Conservation (phyloP, 202 grass and related monocot genomes). For the Carex arenaria region DNA sequence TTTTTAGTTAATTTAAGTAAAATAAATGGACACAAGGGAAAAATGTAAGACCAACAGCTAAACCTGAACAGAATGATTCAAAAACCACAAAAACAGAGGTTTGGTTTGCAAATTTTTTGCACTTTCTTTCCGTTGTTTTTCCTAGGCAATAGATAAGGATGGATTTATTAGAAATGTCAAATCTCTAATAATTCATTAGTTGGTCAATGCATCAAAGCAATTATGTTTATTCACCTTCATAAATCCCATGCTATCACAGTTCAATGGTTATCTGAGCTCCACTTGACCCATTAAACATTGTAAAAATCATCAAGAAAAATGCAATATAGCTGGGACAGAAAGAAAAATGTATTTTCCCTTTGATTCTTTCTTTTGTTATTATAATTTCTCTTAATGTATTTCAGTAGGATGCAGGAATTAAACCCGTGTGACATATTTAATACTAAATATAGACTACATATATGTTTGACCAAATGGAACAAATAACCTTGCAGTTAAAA, state of each 20-base stretch:
- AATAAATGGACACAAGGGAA: not conserved
- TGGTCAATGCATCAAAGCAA: not conserved
- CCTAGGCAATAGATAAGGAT: not conserved
- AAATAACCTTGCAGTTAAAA: not conserved
- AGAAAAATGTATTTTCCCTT: not conserved
- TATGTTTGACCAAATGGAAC: slow-evolving; percentile 8
- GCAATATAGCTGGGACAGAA: not conserved
- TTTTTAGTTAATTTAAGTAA: not conserved
- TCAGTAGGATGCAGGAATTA: not conserved
- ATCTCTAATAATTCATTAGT: not conserved
- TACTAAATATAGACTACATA: slow-evolving; percentile 11
- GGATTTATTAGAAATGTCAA: not conserved
- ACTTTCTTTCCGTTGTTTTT: not conserved
- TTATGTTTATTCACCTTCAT: not conserved
- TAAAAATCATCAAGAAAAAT: not conserved
- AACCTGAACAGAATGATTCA: not conserved
- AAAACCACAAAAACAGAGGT: not conserved
- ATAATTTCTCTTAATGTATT: not conserved
- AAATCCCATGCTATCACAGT: not conserved
- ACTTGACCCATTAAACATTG: not conserved
- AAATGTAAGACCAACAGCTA: not conserved
- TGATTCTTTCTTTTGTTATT: not conserved
- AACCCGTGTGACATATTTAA: not conserved
- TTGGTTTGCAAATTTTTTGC: not conserved
- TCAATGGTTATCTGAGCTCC: not conserved